Evolutionary conservation across 1,284 basidiomycete genomes (phyloP).

Genomic region (Flammula alnicola): DNA sequence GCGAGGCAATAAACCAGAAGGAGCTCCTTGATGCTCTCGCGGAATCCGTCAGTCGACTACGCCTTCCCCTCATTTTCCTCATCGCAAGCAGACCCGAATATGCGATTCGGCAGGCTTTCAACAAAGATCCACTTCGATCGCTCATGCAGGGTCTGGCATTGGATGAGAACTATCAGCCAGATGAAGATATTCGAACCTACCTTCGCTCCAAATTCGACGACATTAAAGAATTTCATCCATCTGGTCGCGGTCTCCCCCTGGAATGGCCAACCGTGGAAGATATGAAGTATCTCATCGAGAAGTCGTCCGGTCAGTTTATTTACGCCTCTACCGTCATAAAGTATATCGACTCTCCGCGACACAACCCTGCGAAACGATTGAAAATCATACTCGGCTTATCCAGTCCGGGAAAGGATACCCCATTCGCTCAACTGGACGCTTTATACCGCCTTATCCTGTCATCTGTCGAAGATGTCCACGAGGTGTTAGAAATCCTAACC

Average conservation of each 20-base stretch:
- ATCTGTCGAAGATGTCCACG: conserved; percentile 5
- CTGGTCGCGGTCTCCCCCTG: background rate
- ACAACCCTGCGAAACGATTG: background rate
- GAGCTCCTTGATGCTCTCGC: background rate
- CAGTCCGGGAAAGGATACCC: background rate
- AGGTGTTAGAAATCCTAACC: conserved; percentile 2
- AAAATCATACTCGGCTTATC: background rate
- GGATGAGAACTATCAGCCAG: background rate
- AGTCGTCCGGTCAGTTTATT: conserved; percentile 21
- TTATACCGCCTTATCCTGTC: conserved; percentile 13
- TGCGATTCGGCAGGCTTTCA: background rate
- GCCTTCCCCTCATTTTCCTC: conserved; percentile 1
- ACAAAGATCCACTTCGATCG: background rate
- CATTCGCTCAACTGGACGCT: conserved; percentile 14
- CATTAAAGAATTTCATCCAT: conserved; percentile 11
- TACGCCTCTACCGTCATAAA: conserved; percentile 19
- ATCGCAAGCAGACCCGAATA: conserved; percentile 5
- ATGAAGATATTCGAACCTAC: conserved; percentile 13
- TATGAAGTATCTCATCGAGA: conserved; percentile 1
- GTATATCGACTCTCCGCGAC: conserved; percentile 3
- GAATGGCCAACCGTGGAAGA: conserved; percentile 8
- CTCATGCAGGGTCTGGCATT: background rate
- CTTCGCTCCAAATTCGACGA: conserved; percentile 7
- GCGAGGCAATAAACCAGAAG: background rate
- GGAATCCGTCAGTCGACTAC: background rate